A percentile compares a stretch with the other conserved stretches of the same genome.
phyloP scores from a whole-genome alignment of 305 asterid genomes.

The Fraxinus ornus region DNA sequence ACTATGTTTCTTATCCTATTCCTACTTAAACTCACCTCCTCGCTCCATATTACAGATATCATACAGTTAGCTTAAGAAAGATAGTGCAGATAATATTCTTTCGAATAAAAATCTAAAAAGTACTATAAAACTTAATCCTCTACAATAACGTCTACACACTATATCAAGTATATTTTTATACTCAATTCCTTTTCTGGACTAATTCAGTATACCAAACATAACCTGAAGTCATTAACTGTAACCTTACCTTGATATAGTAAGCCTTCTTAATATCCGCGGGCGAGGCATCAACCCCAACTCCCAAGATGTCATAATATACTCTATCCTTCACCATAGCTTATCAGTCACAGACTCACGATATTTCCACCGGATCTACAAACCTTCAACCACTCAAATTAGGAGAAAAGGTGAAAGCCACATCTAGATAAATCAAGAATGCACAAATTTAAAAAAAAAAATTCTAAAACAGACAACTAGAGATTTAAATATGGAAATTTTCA shows the following conservation, averaged over 20 bases:
- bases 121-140: not conserved
- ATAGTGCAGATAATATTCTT: not conserved
- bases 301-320: slow-evolving; percentile 67
- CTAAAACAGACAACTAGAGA: not conserved
- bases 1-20: not conserved
- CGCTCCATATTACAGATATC: not conserved
- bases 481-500: not conserved
- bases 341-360: slow-evolving; percentile 13
- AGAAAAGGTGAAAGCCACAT: not conserved
- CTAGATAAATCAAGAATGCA: not conserved
- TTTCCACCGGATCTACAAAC: slow-evolving; percentile 7
- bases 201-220: not conserved
- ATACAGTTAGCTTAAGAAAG: not conserved
- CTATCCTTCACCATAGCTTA: slow-evolving; percentile 61
- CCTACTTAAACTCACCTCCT: not conserved
- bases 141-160: not conserved
- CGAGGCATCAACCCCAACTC: slow-evolving; percentile 58
- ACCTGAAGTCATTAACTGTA: not conserved
- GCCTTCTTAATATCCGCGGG: slow-evolving; percentile 72
- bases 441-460: no score
- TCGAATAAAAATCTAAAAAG: not conserved
- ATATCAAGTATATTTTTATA: not conserved
- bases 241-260: slow-evolving; percentile 65
- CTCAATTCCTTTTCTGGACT: not conserved
- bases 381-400: slow-evolving; percentile 15